Evolutionary conservation across 768 basidiomycete species (phyloP), one percentile per base, ranked within the genome.

Genomic region (Lentinula sp.): DNA sequence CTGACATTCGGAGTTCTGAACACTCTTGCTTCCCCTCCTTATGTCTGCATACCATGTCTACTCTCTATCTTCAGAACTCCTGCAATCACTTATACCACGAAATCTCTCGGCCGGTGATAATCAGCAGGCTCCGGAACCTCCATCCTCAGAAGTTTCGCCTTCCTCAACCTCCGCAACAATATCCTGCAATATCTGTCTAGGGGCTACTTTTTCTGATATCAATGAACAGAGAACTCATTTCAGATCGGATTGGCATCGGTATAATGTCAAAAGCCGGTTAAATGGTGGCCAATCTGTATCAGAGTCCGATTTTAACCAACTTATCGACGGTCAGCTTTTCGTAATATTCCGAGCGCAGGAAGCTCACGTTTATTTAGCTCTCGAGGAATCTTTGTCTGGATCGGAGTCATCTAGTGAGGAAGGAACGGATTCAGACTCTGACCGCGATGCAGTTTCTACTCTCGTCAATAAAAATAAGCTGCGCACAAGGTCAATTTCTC

Each of bases 191-290:
- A 75, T 93, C 54, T 94, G 92, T 66, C 77, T 85, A 16, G 89
- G 86, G 4, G 80, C 82, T 2, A 67, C 74, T 0, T 98, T 98
- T 64, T 65, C 75, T 11, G 86, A 88, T 61, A 81, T 98, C 5
- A 85, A 89, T 37, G 90, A 89, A 61, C 94, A 98, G 67, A 81
- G 95, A 55, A 71, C 75, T 1, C 96, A 98, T 73, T 97, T 91
- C 71, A 85, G 87, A 65, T 92, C 91, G 9, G 96, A 99, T 73
- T 98, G 96, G 97, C 96, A 99, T 80, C 84, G 95, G 61, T 98
- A 96, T 76, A 98, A 98, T 71, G 91, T 95, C 65, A 97, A 96
- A 74, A 81, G 84, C 51, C 86, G 86, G 60, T 74, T 94, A 53
- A 75, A 79, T 55, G 88, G 87, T 5, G 81, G 84, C 9, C 76